Evolutionary conservation across 1,284 basidiomycete species (phyloP), one percentile per base, ranked within the genome.

Genomic region (Irpex lacteus): DNA sequence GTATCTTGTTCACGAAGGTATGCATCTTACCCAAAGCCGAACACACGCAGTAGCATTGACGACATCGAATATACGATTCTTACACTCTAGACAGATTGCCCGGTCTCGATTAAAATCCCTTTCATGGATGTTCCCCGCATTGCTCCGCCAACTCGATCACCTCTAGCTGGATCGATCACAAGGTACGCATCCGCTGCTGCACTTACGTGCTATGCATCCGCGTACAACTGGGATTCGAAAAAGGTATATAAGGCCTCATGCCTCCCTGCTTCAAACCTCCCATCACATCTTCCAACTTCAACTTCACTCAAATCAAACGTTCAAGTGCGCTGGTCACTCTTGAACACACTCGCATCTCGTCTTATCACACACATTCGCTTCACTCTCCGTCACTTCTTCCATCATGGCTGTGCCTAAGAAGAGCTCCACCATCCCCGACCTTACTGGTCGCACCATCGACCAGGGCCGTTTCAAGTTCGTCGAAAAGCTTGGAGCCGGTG

Each of bases 401-500:
- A 40, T 61, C 58, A 63, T 53, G 18, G 50, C 18, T 19, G 21
- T 19, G 50, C 18, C 60, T 44, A 44, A 44, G 40, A 53, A 58
- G 9, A 37, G 38, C n/a, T 19, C 52, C 55, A 26, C 26, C 44
- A 62, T 66, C 52, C 61, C 60, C 56, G 63, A 68, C 63, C 65
- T 66, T 60, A 63, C 67, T 58, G 63, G 62, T 34, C 61, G 61
- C 56, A 40, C 63, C 58, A 47, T 68, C 44, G 57, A 63, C 21
- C 44, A 65, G 54, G 67, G 67, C 56, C 65, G 56, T 36, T 66
- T 63, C 61, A 61, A 63, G 56, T 49, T 66, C 56, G 11, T 59
- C 15, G 26, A 68, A 62, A 52, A 70, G 65, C 68, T 78, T 57
- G 75, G 76, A 21, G 54, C 69, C 26, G 76, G 76, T 26, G 68